These are phyloP conservation scores for Gossypium thurberi DNA, from an alignment of 345 rosid genomes.

Conservation along the genomic window DNA sequence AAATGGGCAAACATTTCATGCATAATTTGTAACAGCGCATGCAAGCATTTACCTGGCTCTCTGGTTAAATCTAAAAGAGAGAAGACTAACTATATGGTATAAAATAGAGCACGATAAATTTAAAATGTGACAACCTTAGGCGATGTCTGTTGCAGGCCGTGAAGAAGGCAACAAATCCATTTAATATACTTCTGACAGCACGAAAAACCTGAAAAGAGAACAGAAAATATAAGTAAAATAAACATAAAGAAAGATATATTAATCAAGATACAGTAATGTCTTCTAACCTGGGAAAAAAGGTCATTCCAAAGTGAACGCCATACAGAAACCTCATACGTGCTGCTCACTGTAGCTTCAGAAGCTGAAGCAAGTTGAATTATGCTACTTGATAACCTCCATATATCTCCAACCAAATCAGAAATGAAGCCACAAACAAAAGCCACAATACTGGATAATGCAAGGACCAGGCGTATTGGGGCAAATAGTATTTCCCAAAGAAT, in stretches of 20 bases:
- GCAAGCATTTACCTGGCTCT: background rate
- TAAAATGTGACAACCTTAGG: constrained; percentile 55
- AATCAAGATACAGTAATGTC: background rate
- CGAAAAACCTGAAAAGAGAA: constrained; percentile 68
- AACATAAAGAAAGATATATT: background rate
- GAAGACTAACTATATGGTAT: background rate
- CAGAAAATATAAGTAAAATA: constrained; percentile 11
- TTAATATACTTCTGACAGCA: constrained; percentile 79
- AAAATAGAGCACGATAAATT: background rate
- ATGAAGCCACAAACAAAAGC: constrained; percentile 40
- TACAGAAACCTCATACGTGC: constrained; percentile 61
- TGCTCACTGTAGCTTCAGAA: constrained; percentile 50
- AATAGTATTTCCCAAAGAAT: constrained; percentile 63
- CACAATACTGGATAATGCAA: constrained; percentile 40
- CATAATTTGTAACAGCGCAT: background rate
- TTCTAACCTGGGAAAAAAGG: constrained; percentile 84
- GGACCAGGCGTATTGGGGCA: constrained; percentile 58
- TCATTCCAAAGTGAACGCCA: constrained; percentile 98
- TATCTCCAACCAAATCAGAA: constrained; percentile 39
- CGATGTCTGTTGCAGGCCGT: constrained; percentile 96
- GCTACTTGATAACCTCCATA: constrained; percentile 50
- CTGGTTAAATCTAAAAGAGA: background rate
- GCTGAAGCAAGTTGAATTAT: constrained; percentile 54
- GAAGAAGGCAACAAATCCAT: constrained; percentile 87
- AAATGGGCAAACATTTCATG: background rate